Conservation (phyloP, 805 yeast genomes). For the Kluyveromyces lactis region DNA sequence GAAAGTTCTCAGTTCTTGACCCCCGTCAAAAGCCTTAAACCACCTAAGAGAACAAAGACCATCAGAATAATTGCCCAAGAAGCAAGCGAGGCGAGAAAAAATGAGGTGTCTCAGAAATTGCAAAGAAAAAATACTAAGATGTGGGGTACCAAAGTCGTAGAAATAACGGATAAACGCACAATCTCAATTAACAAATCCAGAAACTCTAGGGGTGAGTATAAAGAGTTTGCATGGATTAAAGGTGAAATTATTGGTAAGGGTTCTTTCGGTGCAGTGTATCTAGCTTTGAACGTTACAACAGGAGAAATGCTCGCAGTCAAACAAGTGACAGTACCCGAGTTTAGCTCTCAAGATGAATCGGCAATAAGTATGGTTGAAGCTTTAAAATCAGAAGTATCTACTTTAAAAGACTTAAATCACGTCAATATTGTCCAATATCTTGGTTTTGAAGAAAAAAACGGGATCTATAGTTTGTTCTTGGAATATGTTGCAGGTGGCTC, state of each 20-base stretch:
- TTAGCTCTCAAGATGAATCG: constrained; percentile 34
- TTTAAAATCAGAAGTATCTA: constrained; percentile 81
- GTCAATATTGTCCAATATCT: constrained; percentile 90
- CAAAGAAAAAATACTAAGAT: constrained; percentile 82
- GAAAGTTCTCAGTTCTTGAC: constrained; percentile 8
- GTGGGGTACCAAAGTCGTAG: constrained; percentile 95
- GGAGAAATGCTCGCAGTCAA: constrained; percentile 99
- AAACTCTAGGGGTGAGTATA: constrained; percentile 58
- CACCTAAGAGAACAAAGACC: constrained; percentile 72
- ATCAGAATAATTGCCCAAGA: constrained; percentile 91
- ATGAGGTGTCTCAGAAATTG: constrained; percentile 29
- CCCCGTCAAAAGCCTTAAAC: constrained; percentile 6
- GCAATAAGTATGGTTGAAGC: constrained; percentile 67
- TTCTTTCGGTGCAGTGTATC: constrained; percentile 87
- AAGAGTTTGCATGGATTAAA: constrained; percentile 93
- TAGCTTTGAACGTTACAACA: constrained; percentile 89
- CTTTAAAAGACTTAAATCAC: constrained; percentile 90
- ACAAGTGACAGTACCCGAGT: constrained; percentile 67
- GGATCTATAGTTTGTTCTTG: constrained; percentile 74
- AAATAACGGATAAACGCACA: constrained; percentile 68
- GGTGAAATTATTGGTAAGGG: constrained; percentile 97
- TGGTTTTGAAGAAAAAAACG: constrained; percentile 75
- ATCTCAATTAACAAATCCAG: constrained; percentile 60
- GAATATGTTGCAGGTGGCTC: constrained; percentile 99
- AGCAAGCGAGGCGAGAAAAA: constrained; percentile 57